phyloP scores from a whole-genome alignment of 495 filamentous ascomycete species.

The Neohortaea acidophila region DNA sequence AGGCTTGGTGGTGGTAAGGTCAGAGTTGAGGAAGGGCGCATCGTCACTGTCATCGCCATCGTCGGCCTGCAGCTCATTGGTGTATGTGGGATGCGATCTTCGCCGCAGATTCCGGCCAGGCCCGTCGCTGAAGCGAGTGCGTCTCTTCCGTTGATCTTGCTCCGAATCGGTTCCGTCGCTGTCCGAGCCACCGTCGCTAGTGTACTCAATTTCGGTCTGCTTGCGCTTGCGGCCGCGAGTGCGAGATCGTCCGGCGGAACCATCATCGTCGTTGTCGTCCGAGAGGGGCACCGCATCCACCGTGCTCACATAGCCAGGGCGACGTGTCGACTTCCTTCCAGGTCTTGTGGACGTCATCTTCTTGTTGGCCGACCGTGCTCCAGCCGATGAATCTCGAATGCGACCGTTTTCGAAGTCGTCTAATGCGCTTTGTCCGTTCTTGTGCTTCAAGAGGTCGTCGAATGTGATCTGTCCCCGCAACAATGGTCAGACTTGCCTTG shows the following conservation, averaged over 20 bases:
- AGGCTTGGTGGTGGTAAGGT: constrained; percentile 2
- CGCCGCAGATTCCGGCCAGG: constrained; percentile 5
- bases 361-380: no score
- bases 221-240: constrained; percentile 1
- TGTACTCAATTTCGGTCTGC: no score
- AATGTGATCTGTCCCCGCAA: constrained; percentile 25
- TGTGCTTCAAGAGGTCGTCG: constrained; percentile 19
- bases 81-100: background rate
- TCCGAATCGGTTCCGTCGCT: constrained; percentile 7
- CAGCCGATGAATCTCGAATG: no score
- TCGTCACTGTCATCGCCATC: constrained; percentile 5
- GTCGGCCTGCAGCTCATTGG: background rate
- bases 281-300: constrained; percentile 19
- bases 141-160: background rate
- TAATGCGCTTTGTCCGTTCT: constrained; percentile 22
- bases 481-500: no score
- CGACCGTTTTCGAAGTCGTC: constrained; percentile 17
- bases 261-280: constrained; percentile 10
- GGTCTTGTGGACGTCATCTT: constrained; percentile 12
- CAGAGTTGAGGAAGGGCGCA: constrained; percentile 9
- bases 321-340: background rate
- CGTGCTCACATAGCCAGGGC: constrained; percentile 20
- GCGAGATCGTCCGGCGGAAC: constrained; percentile 6
- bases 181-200: constrained; percentile 10
- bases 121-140: constrained; percentile 1